Conservation (phyloP, 164 flowering plant genomes). For the Aristolochia californica region DNA sequence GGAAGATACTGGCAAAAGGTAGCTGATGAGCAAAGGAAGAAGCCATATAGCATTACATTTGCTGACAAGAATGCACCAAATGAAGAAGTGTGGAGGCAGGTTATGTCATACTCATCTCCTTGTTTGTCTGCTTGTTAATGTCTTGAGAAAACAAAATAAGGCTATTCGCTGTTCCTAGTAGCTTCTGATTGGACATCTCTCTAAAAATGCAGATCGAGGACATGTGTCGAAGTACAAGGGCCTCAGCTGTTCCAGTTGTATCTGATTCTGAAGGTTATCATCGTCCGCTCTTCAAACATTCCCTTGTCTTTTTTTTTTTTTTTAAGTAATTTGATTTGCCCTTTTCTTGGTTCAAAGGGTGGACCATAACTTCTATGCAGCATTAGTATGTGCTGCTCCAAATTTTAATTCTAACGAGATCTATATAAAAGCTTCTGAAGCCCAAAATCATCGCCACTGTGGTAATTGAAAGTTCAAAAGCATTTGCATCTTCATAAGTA, state of each 20-base stretch:
- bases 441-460: too few species aligned
- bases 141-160: too few species aligned
- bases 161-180: too few species aligned
- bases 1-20: constrained; percentile 89
- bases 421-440: too few species aligned
- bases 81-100: constrained; percentile 98
- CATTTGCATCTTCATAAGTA: too few species aligned
- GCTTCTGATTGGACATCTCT: too few species aligned
- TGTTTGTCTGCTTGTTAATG: too few species aligned
- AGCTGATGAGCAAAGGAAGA: constrained; percentile 68
- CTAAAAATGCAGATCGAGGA: constrained; percentile 56
- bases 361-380: too few species aligned
- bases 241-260: constrained; percentile 83
- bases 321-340: not conserved
- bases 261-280: constrained; percentile 81
- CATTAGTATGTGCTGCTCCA: too few species aligned
- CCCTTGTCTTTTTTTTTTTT: not conserved
- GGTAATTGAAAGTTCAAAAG: too few species aligned
- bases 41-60: constrained; percentile 69
- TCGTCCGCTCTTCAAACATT: not conserved
- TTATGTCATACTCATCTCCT: constrained; percentile 12
- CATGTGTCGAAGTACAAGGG: constrained; percentile 70
- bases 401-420: too few species aligned
- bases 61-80: constrained; percentile 99
- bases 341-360: too few species aligned